Conservation (phyloP, 129 eudicot species). For the Oenanthe sinensis region DNA sequence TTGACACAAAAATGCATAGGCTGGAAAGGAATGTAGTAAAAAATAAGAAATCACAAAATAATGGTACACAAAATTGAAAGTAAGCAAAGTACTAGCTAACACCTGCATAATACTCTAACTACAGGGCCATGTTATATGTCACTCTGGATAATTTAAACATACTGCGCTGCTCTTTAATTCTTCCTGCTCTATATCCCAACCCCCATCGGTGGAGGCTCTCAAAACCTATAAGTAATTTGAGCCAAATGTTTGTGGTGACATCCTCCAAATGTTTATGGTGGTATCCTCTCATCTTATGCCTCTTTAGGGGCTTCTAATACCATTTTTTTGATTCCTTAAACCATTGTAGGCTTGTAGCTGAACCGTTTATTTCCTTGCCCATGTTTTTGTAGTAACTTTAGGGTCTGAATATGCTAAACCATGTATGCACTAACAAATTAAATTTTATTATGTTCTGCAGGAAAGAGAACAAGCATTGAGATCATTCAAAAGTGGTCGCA, state of each 20-base stretch:
- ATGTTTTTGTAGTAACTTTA: background rate
- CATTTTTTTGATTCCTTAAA: background rate
- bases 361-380: background rate
- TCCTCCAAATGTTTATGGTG: background rate
- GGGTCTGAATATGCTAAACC: background rate
- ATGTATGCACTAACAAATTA: background rate
- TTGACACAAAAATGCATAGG: too few relatives aligned
- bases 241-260: too few relatives aligned
- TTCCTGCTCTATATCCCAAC: too few relatives aligned
- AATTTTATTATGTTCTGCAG: constrained; percentile 29
- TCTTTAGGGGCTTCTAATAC: background rate
- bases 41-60: too few relatives aligned
- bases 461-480: constrained; percentile 83
- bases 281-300: background rate
- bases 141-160: too few relatives aligned
- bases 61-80: too few relatives aligned
- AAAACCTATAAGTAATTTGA: background rate
- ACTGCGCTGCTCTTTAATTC: too few relatives aligned
- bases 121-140: too few relatives aligned
- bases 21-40: too few relatives aligned
- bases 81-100: too few relatives aligned
- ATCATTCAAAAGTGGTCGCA: constrained; percentile 78
- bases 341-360: background rate
- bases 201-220: too few relatives aligned
- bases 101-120: too few relatives aligned